Evolutionary conservation across 1,139 yeast genomes (phyloP), one percentile per base, ranked within the genome.

Genomic region (Diutina mesorugosa): DNA sequence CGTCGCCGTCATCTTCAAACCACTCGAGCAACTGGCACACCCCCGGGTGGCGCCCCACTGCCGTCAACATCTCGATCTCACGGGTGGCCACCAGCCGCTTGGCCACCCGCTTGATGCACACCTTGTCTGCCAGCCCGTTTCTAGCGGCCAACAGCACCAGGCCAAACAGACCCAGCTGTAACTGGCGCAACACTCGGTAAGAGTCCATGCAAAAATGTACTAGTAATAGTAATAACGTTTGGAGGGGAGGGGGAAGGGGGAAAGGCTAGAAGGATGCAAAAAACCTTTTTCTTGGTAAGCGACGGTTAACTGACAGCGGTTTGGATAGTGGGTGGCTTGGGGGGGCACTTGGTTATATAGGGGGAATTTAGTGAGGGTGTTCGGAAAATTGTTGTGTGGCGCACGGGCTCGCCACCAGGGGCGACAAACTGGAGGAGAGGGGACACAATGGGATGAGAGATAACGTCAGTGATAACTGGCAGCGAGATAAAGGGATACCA

Each of bases 111-210:
- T 78, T 78, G 59, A 78, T 65, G 51, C 80, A 78, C 52, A 76
- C 79, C 56, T 72, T 66, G 45, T 61, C 53, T 55, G 64, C 64
- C 10, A 68, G 63, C 4, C 57, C 55, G 14, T 69, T 59, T 60
- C 79, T 77, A 16, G 68, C 57, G n/a, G 82, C 82, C 55, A 76
- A 69, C 9, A 80, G 71, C 6, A 80, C 84, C 59, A 71, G 72
- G 45, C 84, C 84, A 66, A 79, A 80, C 8, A 82, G 72, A 1
- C 84, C 84, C 54, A 71, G 72, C 63, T 80, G 83, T 57, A 80
- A 66, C 59, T 48, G 45, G 53, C 53, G 53, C n/a, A n/a, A 14
- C 8, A 50, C 45, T 14, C 18, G 26, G 45, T 50, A 50, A 4
- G 28, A n/a, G 29, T 50, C 53, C 53, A 50, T 50, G 28, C 29